Percentiles rank a stretch among this genome's conserved stretches.
Conservation (phyloP, 768 basidiomycete species). For the Leucocoprinus sp. region DNA sequence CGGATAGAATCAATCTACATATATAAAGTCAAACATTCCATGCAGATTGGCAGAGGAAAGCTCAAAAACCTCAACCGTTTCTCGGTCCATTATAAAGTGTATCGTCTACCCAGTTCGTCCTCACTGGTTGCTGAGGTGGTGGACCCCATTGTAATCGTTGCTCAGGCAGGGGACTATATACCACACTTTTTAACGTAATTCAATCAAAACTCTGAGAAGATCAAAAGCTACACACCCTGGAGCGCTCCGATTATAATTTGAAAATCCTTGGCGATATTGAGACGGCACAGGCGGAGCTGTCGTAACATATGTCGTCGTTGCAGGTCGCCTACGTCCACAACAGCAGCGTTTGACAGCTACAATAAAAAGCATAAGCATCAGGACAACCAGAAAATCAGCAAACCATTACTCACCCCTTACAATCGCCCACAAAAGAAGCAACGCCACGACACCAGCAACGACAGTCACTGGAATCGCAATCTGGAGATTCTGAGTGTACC, state of each 20-base stretch:
- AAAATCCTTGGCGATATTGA: constrained; percentile 18
- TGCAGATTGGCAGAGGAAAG: too few relatives aligned
- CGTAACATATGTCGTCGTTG: constrained; percentile 14
- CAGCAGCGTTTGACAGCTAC: constrained; percentile 30
- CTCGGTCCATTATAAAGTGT: constrained; percentile 31
- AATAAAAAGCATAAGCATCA: constrained; percentile 11
- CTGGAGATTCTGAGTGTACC: constrained; percentile 70
- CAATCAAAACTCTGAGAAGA: too few relatives aligned
- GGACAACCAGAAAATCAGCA: constrained; percentile 3
- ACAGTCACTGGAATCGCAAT: constrained; percentile 76
- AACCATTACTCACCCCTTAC: constrained; percentile 27
- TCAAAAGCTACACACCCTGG: constrained; percentile 12
- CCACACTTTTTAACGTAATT: too few relatives aligned
- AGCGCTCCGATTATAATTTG: constrained; percentile 16
- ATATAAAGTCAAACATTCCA: too few relatives aligned
- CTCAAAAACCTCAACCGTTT: background rate
- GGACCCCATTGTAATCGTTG: constrained; percentile 3
- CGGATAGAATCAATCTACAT: too few relatives aligned
- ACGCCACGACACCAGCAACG: constrained; percentile 52
- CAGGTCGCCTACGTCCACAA: constrained; percentile 14
- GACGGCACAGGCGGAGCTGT: constrained; percentile 12
- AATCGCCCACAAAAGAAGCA: constrained; percentile 49
- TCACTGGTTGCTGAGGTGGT: constrained; percentile 1
- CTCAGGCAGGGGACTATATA: constrained; percentile 5
- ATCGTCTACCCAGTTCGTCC: constrained; percentile 37